Base-by-base conservation (phyloP, 2,329 filamentous ascomycete species). In the Epichloe coenophiala region DNA sequence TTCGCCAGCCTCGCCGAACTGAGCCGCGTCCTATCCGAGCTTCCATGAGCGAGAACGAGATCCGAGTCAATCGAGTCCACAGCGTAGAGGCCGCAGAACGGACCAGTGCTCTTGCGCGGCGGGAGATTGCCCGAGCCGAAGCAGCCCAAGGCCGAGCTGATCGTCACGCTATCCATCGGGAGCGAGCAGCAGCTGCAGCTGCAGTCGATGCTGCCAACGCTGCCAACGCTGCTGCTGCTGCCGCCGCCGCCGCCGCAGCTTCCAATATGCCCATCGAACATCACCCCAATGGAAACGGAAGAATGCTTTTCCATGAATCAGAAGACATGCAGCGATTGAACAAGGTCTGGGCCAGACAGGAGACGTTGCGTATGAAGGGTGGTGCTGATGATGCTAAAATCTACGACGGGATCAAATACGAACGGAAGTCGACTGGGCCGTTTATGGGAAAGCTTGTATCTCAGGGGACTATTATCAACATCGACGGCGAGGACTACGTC, bases 401-500 rank as follows among this genome's bases (percentile, higher is more conserved):
- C 15, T 74, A 78, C 57, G 70, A 71, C 27, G 79, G 78, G 23
- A 66, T 81, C 59, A 81, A 78, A 60, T 84, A 83, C 56, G 77
- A 81, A 62, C 73, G 78, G 49, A 82, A 81, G 64, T 63, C 71
- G 35, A 79, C 65, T 4, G 80, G 80, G 0, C 78, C 78, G 0
- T 82, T 83, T 53, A 69, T 73, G 54, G 80, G 79, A 23, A 81
- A 81, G 60, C 72, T 83, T n/a, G 78, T 81, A 33, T 80, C 76
- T 45, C 73, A 78, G 53, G 76, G 79, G 5, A 74, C 73, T 9
- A 78, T 83, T 23, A 73, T 83, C 57, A 81, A 68, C 45, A 83
- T 84, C 53, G 78, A 83, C 53, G 80, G 79, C 21, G 80, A 83
- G 60, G 80, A 83, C 55, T 84, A 80, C 53, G 78, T 84, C 36